These are phyloP conservation scores for Epichloe aotearoae DNA, from an alignment of 2,329 filamentous ascomycete species.

Conservation along the genomic window DNA sequence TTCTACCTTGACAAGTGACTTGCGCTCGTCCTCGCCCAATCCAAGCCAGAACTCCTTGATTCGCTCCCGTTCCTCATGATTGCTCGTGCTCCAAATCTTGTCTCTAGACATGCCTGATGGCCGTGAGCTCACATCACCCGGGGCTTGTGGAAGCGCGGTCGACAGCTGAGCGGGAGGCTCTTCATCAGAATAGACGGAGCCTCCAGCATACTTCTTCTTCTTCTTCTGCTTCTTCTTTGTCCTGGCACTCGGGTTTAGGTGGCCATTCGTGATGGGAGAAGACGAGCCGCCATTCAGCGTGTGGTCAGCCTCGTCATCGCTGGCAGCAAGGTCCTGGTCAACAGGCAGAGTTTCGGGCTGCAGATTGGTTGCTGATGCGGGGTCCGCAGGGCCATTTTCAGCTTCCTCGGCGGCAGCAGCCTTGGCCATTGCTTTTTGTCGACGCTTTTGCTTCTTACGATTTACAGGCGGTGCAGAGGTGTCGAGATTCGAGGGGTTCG, in stretches of 20 bases:
- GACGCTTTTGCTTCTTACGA: constrained; percentile 88
- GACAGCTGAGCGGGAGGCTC: constrained; percentile 1
- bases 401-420: constrained; percentile 36
- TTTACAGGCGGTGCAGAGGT: constrained; percentile 47
- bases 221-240: constrained; percentile 55
- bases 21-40: constrained; percentile 84
- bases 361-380: constrained; percentile 16
- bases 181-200: constrained; percentile 11
- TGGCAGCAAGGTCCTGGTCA: constrained; percentile 40
- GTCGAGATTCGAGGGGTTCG: constrained; percentile 15
- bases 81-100: constrained; percentile 96
- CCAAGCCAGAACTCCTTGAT: constrained; percentile 99
- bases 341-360: constrained; percentile 13
- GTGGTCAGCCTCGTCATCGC: constrained; percentile 38
- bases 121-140: constrained; percentile 16
- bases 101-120: constrained; percentile 49
- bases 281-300: constrained; percentile 16
- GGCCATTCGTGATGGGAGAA: constrained; percentile 19
- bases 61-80: constrained; percentile 84
- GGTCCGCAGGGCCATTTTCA: constrained; percentile 28
- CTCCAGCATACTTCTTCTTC: constrained; percentile 41
- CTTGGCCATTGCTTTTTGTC: constrained; percentile 70
- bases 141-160: constrained; percentile 8
- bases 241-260: constrained; percentile 21
- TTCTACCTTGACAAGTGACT: constrained; percentile 92